phyloP scores from a whole-genome alignment of 2,329 filamentous ascomycete genomes.

The Fusarium tuaranense region DNA sequence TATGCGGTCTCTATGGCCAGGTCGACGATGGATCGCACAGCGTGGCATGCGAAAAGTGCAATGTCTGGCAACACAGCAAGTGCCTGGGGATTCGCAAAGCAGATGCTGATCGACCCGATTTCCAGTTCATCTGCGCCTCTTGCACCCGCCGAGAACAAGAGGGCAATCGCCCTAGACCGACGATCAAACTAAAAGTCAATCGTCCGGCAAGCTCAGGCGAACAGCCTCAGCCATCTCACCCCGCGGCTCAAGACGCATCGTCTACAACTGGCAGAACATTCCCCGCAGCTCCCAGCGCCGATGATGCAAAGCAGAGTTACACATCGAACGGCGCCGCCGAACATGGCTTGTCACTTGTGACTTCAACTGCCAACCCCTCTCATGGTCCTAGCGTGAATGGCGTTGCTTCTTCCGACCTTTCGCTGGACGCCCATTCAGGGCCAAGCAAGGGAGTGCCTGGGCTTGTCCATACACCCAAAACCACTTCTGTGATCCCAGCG shows the following conservation, averaged over 20 bases:
- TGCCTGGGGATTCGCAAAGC: conserved; percentile 84
- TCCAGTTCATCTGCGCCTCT: conserved; percentile 85
- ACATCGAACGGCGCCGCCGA: conserved; percentile 18
- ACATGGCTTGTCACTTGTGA: conserved; percentile 23
- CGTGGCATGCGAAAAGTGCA: conserved; percentile 93
- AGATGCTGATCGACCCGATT: conserved; percentile 86
- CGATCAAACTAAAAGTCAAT: conserved; percentile 66
- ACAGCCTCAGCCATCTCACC: conserved; percentile 12
- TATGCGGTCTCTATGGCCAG: conserved; percentile 89
- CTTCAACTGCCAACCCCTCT: conserved; percentile 11
- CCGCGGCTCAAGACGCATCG: conserved; percentile 12
- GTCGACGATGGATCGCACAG: conserved; percentile 96
- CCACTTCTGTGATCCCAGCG: conserved; percentile 37
- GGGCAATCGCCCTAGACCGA: conserved; percentile 65
- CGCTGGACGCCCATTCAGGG: conserved; percentile 5
- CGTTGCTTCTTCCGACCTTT: conserved; percentile 8
- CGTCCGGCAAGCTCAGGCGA: conserved; percentile 29
- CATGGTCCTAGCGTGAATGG: conserved; percentile 30
- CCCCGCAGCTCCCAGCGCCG: not conserved
- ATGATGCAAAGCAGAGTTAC: conserved; percentile 6
- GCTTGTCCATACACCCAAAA: conserved; percentile 19
- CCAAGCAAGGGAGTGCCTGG: conserved; percentile 16
- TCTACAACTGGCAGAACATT: not conserved
- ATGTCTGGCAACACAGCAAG: conserved; percentile 96
- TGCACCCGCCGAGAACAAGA: conserved; percentile 78